Base-by-base conservation (phyloP, 331 rosid species). In the Rhamnella rubrinervis region DNA sequence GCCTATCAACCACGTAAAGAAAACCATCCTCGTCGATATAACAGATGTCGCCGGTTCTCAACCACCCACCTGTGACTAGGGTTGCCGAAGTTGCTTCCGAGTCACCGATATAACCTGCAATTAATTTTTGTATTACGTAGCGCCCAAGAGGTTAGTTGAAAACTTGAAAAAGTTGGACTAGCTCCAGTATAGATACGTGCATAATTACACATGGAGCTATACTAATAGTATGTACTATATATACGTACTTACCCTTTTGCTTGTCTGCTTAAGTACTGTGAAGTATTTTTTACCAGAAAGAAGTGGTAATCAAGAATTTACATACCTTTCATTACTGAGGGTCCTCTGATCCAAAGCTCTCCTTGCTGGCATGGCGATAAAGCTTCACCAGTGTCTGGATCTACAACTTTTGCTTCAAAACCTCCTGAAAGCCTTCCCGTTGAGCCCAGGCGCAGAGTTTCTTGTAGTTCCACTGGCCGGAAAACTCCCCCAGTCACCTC, bases 311-410 rank as follows among this genome's bases (percentile, higher is more conserved):
- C 12, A 44, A 14, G 11, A 9, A 44, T 9, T 8, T 1, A 15
- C 20, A 49, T 63, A 80, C 89, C 92, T 87, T 84, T 85, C 89
- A 85, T 82, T 26, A 87, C 69, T 0, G 73, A 11, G 37, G 92
- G 83, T 78, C 92, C 89, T 71, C 72, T 82, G n/a, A 87, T 16
- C 86, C 89, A 82, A 13, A 87, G 85, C 74, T 87, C 92, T 1
- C 92, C 89, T 67, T 51, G 55, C 25, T 75, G 61, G 25, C 78
- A 73, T 1, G 82, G 89, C 65, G 60, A 61, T 83, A 87, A 56
- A 68, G 81, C 56, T 5, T 71, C 66, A 8, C 85, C 84, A 1
- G 83, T 73, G 46, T 75, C 23, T 4, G 88, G 78, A 65, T 85
- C 78, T 21, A 85, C 72, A 21, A 87, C 78, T 76, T 76, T 85